phyloP scores from a whole-genome alignment of 2,329 filamentous ascomycete genomes.

The Aureobasidium melanogenum region DNA sequence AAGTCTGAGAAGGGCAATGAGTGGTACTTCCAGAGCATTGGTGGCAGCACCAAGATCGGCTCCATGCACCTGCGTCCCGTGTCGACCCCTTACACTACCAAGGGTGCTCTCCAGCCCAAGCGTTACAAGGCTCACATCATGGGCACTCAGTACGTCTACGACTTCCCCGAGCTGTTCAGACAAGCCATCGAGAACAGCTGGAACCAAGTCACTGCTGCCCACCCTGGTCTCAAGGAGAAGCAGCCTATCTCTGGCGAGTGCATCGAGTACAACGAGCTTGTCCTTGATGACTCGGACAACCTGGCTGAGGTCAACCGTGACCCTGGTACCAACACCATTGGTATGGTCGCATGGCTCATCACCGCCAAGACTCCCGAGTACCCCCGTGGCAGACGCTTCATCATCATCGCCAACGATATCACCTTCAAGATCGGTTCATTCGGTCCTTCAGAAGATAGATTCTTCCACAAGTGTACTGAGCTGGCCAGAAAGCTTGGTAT shows the following conservation, averaged over 20 bases:
- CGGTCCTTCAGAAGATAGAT: constrained; percentile 90
- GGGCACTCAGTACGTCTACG: constrained; percentile 98
- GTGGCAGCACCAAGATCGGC: constrained; percentile 88
- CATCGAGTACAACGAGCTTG: constrained; percentile 87
- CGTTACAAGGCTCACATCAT: constrained; percentile 98
- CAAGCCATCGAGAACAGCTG: constrained; percentile 96
- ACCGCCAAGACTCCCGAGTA: constrained; percentile 94
- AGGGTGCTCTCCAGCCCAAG: constrained; percentile 98
- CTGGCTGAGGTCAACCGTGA: constrained; percentile 89
- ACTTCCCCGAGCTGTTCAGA: constrained; percentile 98
- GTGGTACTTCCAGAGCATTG: constrained; percentile 97
- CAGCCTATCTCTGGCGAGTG: constrained; percentile 82
- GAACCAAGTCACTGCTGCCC: constrained; percentile 64
- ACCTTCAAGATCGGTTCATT: constrained; percentile 99
- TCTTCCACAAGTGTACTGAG: constrained; percentile 99
- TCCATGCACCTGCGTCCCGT: constrained; percentile 90
- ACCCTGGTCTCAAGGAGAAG: constrained; percentile 66
- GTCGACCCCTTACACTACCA: constrained; percentile 87
- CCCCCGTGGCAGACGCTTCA: constrained; percentile 80
- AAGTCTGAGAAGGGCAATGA: constrained; percentile 92
- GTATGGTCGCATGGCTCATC: constrained; percentile 98
- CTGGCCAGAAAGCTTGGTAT: constrained; percentile 89
- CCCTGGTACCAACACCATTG: constrained; percentile 87
- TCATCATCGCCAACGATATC: constrained; percentile 98
- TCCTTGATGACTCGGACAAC: constrained; percentile 88